Conservation (phyloP, 768 basidiomycete species). For the Tylopilus subfusipes region DNA sequence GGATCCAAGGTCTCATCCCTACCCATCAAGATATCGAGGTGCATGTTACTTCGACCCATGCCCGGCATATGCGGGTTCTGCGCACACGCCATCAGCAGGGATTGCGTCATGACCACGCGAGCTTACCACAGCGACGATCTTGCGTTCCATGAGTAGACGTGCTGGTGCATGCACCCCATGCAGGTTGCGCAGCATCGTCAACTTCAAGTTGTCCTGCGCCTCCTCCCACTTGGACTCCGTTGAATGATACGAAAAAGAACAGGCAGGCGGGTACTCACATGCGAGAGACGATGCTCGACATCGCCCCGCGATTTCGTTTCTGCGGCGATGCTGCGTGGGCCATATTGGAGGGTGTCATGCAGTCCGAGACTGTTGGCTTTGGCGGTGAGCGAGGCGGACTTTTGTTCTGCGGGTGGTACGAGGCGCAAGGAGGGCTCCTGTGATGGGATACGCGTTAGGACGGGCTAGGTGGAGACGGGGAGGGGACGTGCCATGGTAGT, state of each 20-base stretch:
- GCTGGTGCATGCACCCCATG: slow-evolving; percentile 89
- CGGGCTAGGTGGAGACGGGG: neutral
- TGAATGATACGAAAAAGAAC: neutral
- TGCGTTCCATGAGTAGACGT: slow-evolving; percentile 90
- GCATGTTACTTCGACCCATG: slow-evolving; percentile 68
- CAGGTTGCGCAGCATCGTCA: slow-evolving; percentile 79
- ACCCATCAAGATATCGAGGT: slow-evolving; percentile 91
- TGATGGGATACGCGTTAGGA: neutral
- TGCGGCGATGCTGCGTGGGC: slow-evolving; percentile 74
- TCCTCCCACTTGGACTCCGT: slow-evolving; percentile 73
- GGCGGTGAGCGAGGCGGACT: slow-evolving; percentile 62
- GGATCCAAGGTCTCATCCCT: slow-evolving; percentile 81
- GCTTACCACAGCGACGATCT: slow-evolving; percentile 68
- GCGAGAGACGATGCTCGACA: slow-evolving; percentile 70
- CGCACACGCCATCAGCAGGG: slow-evolving; percentile 2
- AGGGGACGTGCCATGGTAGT: slow-evolving; percentile 21
- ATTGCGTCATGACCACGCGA: neutral
- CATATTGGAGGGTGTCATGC: slow-evolving; percentile 86
- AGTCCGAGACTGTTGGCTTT: slow-evolving; percentile 75
- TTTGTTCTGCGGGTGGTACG: slow-evolving; percentile 52
- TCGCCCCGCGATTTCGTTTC: slow-evolving; percentile 61
- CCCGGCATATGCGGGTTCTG: slow-evolving; percentile 69
- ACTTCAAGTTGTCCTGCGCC: slow-evolving; percentile 83
- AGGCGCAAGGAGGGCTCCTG: slow-evolving; percentile 57
- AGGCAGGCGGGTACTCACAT: slow-evolving; percentile 44